Base-by-base conservation (phyloP, 2,329 filamentous ascomycete genomes). In the Parasarocladium wereldwijsianum region DNA sequence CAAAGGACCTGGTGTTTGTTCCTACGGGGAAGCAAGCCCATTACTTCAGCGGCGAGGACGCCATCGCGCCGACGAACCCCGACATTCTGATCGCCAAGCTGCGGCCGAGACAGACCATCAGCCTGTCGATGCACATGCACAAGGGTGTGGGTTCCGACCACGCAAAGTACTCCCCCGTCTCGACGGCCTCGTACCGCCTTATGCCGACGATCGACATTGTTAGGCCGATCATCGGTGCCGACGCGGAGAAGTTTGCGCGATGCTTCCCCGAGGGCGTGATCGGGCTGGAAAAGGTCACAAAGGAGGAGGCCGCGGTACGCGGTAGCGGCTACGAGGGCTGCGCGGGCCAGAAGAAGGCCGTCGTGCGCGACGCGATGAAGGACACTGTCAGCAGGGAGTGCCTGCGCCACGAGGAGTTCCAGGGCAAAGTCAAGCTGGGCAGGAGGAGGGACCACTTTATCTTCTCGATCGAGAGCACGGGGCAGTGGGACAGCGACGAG, bases 301-400 rank as follows among this genome's bases (percentile, higher is more conserved):
- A 60, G 18, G 58, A 69, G 39, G 83, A 93, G 43, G 74, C 74
- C 3, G 53, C 58, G 9, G 52, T 59, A 34, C 46, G 60, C 26
- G 70, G 69, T 13, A 71, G 66, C 43, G 77, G 69, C 16, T 83
- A 85, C 42, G 72, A 79, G 46, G 78, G 73, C 34, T 72, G 78
- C 42, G 72, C 75, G 34, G 85, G 86, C 31, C 76, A 93, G 58
- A 57, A 70, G 44, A 92, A 92, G 60, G 90, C 87, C 1, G 84
- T 93, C 0, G 87, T 98, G 2, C 60, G 62, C 38, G 76, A 96
- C 51, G 62, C 87, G 2, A 92, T 94, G 75, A 82, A 80, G 46
- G 92, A 98, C 52, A 96, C 87, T 0, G 87, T 98, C 37, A 92
- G 81, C 55, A 72, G 90, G 41, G 92, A 98, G 58, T 90, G 80